Base-by-base conservation (phyloP, 495 filamentous ascomycete genomes). In the Podospora pseudopauciseta region DNA sequence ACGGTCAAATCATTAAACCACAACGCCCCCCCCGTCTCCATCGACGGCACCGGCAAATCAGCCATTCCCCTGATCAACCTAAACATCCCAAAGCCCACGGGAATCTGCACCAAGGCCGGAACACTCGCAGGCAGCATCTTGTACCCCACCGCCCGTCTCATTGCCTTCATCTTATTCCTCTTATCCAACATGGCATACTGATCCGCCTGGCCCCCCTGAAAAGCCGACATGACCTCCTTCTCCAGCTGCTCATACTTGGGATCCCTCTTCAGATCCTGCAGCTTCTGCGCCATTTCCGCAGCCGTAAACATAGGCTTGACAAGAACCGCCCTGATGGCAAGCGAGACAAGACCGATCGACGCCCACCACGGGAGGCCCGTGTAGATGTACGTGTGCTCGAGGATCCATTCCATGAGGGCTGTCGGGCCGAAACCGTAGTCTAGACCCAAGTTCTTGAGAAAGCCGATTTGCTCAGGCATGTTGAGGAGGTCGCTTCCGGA, bases 1-100 rank as follows among this genome's bases (percentile, higher is more conserved):
- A 90, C 75, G 0, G 94, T 91, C 65, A 99, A 79, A 73, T 99
- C 90, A 4, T 78, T 78, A 70, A 98, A 86, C 96, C 96, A 98
- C 15, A 85, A 77, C 6, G 88, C 67, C 3, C 91, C 88, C 34
- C 90, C 93, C 9, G 77, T 79, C 65, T 90, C 83, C 65, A 98
- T 69, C 1, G 86, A 90, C 0, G 94, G 93, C 5, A 97, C 91
- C 1, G 95, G 94, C 28, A 99, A 75, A 19, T 76, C 69, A 3
- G 88, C 75, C 93, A 97, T 97, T 62, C 81, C 88, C 30, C 86
- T 80, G 66, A 93, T 69, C n/a, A 93, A 79, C 65, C 91, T 85
- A 80, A 92, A 97, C 67, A 89, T 88, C 67, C 94, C 92, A 73
- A 86, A 92, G 53, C 89, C 91, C 30, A 97, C 72, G 0, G 92